Evolutionary conservation across 2,329 filamentous ascomycete species (phyloP), one percentile per base, ranked within the genome.

Genomic region (Dactylellina leptospora): DNA sequence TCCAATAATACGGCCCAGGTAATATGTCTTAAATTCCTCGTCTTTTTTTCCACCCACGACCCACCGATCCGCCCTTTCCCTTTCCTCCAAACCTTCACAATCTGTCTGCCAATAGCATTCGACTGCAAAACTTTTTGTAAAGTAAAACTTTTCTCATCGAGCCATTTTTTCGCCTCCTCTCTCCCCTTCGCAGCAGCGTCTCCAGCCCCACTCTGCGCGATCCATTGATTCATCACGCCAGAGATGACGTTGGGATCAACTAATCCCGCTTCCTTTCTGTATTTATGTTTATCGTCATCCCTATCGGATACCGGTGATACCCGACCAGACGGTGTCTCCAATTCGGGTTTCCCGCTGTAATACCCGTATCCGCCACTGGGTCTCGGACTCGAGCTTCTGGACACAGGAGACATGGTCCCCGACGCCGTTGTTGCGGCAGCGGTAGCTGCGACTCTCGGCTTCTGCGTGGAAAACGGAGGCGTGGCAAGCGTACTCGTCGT

Each of bases 401-500:
- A 73, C n/a, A 22, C 63, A 9, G 60, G 62, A 11, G 68, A 72
- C 4, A 72, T 30, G 18, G 23, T 66, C 8, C 60, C 69, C 16
- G 69, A 66, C 1, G 62, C 44, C 4, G 27, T 44, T 4, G 47
- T n/a, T 8, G 27, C 13, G 8, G 38, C 27, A 2, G 33, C 27
- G 16, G 40, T 22, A 1, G 40, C 18, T 11, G 55, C 33, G 20
- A 42, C 23, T 53, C 68, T 30, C 10, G 68, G 68, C 27, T 72
- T 72, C 38, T 72, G 68, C 22, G 53, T 60, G 22, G 50, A 47
- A 10, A 62, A 53, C 13, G 68, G 20, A 2, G 68, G 68, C 10
- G 68, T 64, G 45, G 68, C 68, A 28, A 72, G 68, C 11, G 68
- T 72, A 20, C 68, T 72, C 53, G 68, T 64, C 42, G 68, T 72